phyloP scores from a whole-genome alignment of 495 filamentous ascomycete genomes.

The Schizothecium vesticola region DNA sequence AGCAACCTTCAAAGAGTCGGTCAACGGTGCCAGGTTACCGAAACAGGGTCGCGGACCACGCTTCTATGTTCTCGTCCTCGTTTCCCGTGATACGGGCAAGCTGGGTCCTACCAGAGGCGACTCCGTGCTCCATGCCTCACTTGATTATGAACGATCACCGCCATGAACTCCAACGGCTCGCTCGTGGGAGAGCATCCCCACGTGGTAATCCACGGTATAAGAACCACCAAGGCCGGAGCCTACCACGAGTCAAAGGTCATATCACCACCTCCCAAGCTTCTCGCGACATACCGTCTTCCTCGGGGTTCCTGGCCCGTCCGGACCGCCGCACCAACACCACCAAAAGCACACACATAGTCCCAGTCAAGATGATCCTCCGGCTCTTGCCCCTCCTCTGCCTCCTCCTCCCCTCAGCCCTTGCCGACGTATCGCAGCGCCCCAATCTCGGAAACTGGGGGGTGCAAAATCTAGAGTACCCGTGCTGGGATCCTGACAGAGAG shows the following conservation, averaged over 20 bases:
- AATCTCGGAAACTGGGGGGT: background rate
- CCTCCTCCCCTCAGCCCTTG: background rate
- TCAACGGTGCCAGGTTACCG: background rate
- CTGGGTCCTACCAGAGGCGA: background rate
- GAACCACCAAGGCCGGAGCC: background rate
- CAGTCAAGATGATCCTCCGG: background rate
- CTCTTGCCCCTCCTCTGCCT: background rate
- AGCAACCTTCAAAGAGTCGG: background rate
- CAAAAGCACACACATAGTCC: background rate
- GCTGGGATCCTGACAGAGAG: background rate
- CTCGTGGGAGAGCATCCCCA: background rate
- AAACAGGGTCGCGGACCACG: background rate
- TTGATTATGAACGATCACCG: background rate
- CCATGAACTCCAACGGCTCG: background rate
- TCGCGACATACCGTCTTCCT: background rate
- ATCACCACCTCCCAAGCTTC: background rate
- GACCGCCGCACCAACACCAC: background rate
- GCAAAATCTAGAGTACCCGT: background rate
- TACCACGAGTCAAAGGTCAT: background rate
- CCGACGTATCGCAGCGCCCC: background rate
- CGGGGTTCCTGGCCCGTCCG: background rate
- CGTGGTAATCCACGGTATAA: background rate
- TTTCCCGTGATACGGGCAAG: background rate
- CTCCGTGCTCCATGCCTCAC: background rate
- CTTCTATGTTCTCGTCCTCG: background rate